A percentile compares a stretch with the other conserved stretches of the same genome.
These are phyloP conservation scores for Jacaranda copaia DNA, from an alignment of 257 asterid genomes.

Conservation along the genomic window DNA sequence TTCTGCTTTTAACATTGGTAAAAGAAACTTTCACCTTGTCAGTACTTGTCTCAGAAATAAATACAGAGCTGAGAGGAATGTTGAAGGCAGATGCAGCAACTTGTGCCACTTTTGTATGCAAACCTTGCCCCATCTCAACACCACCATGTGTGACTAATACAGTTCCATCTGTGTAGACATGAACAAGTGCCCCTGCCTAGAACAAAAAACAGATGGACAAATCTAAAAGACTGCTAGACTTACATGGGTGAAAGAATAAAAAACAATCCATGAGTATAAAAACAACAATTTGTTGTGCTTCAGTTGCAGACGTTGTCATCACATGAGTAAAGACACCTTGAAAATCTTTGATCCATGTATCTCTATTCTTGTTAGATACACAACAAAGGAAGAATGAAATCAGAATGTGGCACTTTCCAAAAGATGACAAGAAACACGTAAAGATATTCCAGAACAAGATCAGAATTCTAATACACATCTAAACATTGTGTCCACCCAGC, in stretches of 20 bases:
- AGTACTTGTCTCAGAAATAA: constrained; percentile 96
- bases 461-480: neutral
- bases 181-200: constrained; percentile 99
- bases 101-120: constrained; percentile 98
- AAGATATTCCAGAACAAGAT: neutral
- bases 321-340: neutral
- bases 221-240: constrained; percentile 25
- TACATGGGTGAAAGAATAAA: constrained; percentile 1
- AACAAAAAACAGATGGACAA: constrained; percentile 24
- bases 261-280: neutral
- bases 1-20: neutral
- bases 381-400: neutral
- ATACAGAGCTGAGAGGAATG: constrained; percentile 89
- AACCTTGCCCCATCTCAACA: constrained; percentile 99
- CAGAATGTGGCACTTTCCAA: neutral
- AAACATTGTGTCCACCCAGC: neutral
- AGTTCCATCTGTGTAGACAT: constrained; percentile 97
- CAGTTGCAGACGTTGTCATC: neutral
- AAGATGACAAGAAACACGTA: too few relatives aligned
- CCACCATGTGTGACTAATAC: constrained; percentile 98
- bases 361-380: neutral
- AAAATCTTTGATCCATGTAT: neutral
- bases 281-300: neutral
- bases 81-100: constrained; percentile 89
- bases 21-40: constrained; percentile 70